A percentile compares a stretch with the other conserved stretches of the same genome.
These are phyloP conservation scores for Cenchrus americanus DNA, from an alignment of 176 grass and related monocot species.

Conservation along the genomic window DNA sequence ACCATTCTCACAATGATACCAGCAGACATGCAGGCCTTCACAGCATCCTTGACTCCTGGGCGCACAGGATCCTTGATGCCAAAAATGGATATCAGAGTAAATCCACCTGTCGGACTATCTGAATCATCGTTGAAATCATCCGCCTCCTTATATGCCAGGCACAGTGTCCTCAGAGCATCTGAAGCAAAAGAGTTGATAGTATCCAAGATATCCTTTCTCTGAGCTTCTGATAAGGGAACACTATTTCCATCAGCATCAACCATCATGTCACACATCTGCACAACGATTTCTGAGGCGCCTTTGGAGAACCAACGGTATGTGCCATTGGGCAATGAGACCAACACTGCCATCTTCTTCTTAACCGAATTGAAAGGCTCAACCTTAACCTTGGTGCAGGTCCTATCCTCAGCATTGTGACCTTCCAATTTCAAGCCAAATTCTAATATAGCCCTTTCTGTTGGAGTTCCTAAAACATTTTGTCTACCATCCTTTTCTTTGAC, in stretches of 20 bases:
- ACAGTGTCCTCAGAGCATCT: slow-evolving; percentile 86
- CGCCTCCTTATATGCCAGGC: slow-evolving; percentile 81
- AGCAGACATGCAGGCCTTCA: slow-evolving; percentile 69
- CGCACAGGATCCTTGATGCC: slow-evolving; percentile 97
- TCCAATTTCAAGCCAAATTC: slow-evolving; percentile 81
- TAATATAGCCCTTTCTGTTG: slow-evolving; percentile 86
- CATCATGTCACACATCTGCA: slow-evolving; percentile 76
- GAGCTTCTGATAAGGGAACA: slow-evolving; percentile 54
- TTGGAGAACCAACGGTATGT: slow-evolving; percentile 73
- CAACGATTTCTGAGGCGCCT: slow-evolving; percentile 87
- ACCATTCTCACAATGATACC: slow-evolving; percentile 95
- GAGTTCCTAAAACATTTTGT: slow-evolving; percentile 76
- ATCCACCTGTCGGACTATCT: slow-evolving; percentile 69
- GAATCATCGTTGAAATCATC: slow-evolving; percentile 47
- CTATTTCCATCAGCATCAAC: slow-evolving; percentile 64
- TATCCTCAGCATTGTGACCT: slow-evolving; percentile 50
- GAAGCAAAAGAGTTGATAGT: slow-evolving; percentile 83
- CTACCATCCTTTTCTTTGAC: slow-evolving; percentile 82
- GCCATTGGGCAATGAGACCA: slow-evolving; percentile 65
- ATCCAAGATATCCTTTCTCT: slow-evolving; percentile 54
- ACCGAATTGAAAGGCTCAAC: slow-evolving; percentile 96
- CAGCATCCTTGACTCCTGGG: slow-evolving; percentile 87
- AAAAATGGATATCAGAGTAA: slow-evolving; percentile 82
- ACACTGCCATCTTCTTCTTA: slow-evolving; percentile 90
- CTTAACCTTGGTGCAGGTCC: slow-evolving; percentile 76